Evolutionary conservation across 1,284 basidiomycete species (phyloP).

Genomic region (Phlebopus sp.): DNA sequence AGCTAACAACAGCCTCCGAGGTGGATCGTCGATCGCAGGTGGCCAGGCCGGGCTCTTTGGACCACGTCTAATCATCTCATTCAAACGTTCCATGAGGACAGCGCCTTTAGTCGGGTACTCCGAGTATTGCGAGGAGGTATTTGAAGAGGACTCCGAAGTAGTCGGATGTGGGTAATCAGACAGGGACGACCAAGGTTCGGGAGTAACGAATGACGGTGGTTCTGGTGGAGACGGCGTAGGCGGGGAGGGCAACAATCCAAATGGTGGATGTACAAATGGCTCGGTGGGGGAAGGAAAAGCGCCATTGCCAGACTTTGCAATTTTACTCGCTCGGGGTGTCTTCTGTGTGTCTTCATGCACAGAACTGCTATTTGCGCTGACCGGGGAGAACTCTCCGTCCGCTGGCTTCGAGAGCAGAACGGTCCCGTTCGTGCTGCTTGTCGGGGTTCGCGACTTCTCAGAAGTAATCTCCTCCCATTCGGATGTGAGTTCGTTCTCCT

Average conservation of each 20-base stretch:
- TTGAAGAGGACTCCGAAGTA: conserved; percentile 46
- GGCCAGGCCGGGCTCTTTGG: conserved; percentile 62
- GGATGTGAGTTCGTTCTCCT: conserved; percentile 50
- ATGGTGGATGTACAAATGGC: conserved; percentile 14
- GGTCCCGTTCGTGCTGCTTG: conserved; percentile 43
- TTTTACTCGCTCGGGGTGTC: conserved; percentile 32
- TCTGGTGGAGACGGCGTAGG: conserved; percentile 54
- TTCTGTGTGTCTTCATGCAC: conserved; percentile 28
- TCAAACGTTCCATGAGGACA: conserved; percentile 61
- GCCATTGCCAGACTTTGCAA: conserved; percentile 26
- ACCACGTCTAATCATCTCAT: conserved; percentile 62
- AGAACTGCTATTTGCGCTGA: conserved; percentile 23
- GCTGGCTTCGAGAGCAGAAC: conserved; percentile 31
- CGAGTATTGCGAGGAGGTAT: conserved; percentile 46
- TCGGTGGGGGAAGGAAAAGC: conserved; percentile 26
- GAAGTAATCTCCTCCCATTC: conserved; percentile 63
- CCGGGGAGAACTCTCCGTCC: conserved; percentile 24
- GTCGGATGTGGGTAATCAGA: conserved; percentile 38
- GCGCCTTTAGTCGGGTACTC: conserved; percentile 37
- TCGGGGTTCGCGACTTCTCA: conserved; percentile 45
- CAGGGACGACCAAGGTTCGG: conserved; percentile 54
- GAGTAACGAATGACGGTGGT: conserved; percentile 60
- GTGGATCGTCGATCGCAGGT: conserved; percentile 77
- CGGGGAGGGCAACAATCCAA: conserved; percentile 28
- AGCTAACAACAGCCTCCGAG: conserved; percentile 80